A percentile compares a stretch with the other conserved stretches of the same genome.
Evolutionary conservation across 805 yeast genomes (phyloP).

Genomic region (Ogataea haglerorum): DNA sequence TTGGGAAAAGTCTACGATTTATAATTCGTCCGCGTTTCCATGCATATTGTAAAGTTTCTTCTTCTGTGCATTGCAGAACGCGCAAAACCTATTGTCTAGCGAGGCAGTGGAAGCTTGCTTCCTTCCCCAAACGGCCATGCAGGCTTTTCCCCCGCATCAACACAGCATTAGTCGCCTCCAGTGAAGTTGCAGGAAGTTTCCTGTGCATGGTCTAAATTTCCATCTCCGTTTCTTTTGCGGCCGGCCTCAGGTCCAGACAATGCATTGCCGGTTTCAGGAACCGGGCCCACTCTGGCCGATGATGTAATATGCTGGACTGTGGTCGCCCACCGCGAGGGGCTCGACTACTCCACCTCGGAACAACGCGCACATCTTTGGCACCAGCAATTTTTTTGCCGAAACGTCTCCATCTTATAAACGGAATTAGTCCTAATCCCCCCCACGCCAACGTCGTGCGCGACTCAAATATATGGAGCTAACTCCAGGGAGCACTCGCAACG

Average conservation of each 20-base stretch:
- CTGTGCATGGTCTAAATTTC: not conserved
- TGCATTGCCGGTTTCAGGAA: not conserved
- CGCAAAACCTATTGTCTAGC: not conserved
- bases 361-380: not conserved
- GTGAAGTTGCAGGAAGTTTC: not conserved
- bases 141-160: not conserved
- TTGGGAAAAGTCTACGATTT: not conserved
- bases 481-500: too few relatives aligned
- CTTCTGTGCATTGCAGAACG: not conserved
- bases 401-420: not conserved
- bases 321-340: not conserved
- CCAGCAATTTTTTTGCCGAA: too few relatives aligned
- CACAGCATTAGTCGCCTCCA: not conserved
- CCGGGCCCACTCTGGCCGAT: not conserved
- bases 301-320: not conserved
- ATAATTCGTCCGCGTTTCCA: not conserved
- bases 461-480: not conserved
- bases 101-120: not conserved
- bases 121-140: not conserved
- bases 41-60: not conserved
- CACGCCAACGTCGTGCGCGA: not conserved
- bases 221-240: not conserved
- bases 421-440: not conserved
- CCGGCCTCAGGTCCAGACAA: not conserved
- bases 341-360: not conserved